A percentile compares a stretch with the other conserved stretches of the same genome.
Conservation (phyloP, 495 filamentous ascomycete species). For the Hyaloscypha variabilis region DNA sequence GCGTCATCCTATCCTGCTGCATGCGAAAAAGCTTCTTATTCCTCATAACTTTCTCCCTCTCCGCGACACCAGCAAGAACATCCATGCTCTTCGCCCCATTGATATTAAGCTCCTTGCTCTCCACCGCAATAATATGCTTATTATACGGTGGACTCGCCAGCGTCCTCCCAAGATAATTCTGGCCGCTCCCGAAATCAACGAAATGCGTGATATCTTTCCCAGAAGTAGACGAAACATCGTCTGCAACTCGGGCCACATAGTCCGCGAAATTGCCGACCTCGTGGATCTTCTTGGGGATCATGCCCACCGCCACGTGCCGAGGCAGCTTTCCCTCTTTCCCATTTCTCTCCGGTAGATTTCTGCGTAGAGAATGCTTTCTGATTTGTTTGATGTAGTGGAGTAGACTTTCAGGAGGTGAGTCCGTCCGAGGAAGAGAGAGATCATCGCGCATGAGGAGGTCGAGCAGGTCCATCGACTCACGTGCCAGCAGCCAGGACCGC, state of each 20-base stretch:
- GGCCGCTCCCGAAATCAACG: conserved; percentile 93
- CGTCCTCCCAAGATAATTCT: conserved; percentile 91
- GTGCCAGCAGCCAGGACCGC: conserved; percentile 72
- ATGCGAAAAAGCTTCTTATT: conserved; percentile 75
- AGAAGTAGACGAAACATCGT: conserved; percentile 42
- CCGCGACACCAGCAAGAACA: conserved; percentile 68
- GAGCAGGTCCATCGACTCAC: conserved; percentile 72
- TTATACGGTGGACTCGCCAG: conserved; percentile 85
- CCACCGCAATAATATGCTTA: conserved; percentile 85
- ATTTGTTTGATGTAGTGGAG: conserved; percentile 75
- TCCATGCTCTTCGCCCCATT: conserved; percentile 83
- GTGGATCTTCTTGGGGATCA: conserved; percentile 95
- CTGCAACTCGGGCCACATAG: conserved; percentile 57
- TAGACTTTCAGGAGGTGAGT: conserved; percentile 62
- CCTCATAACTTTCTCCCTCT: conserved; percentile 66
- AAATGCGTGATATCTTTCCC: conserved; percentile 74
- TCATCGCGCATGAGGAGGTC: conserved; percentile 80
- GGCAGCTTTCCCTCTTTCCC: conserved; percentile 56
- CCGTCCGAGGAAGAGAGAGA: conserved; percentile 44
- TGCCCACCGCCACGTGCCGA: conserved; percentile 76
- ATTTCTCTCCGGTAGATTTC: conserved; percentile 53
- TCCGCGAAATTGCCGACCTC: conserved; percentile 73
- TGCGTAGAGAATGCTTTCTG: conserved; percentile 65
- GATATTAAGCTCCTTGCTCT: conserved; percentile 84
- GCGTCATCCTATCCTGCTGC: conserved; percentile 40